These are phyloP conservation scores for Tuber melanosporum DNA, from an alignment of 495 filamentous ascomycete species.

Conservation along the genomic window DNA sequence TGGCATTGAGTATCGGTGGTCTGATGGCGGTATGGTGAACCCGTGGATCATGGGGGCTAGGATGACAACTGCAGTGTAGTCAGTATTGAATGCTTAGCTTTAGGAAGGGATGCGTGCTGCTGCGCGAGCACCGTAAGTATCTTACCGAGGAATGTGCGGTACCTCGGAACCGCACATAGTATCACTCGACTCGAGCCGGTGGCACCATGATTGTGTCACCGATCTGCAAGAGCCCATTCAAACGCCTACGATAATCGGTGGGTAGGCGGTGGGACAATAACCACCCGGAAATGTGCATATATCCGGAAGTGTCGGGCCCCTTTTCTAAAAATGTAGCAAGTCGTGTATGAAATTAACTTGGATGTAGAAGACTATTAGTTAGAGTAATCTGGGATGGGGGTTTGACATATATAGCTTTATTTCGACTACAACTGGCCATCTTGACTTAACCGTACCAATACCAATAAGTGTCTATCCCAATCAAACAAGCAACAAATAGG, in stretches of 20 bases:
- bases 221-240: neutral
- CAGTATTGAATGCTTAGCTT: neutral
- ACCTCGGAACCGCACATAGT: neutral
- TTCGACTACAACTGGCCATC: neutral
- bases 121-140: neutral
- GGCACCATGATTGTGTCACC: neutral
- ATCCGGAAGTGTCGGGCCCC: neutral
- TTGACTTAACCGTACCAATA: neutral
- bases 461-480: neutral
- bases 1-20: neutral
- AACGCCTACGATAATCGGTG: neutral
- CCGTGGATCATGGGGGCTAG: neutral
- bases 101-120: neutral
- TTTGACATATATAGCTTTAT: neutral
- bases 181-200: neutral
- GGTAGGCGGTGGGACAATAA: neutral
- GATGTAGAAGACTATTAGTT: neutral
- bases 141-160: neutral
- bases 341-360: neutral
- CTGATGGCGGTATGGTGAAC: neutral
- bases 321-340: neutral
- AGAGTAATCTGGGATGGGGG: neutral
- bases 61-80: neutral
- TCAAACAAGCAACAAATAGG: neutral
- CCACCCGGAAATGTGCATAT: neutral